Conservation (phyloP, 345 rosid genomes). For the Salix brachista region DNA sequence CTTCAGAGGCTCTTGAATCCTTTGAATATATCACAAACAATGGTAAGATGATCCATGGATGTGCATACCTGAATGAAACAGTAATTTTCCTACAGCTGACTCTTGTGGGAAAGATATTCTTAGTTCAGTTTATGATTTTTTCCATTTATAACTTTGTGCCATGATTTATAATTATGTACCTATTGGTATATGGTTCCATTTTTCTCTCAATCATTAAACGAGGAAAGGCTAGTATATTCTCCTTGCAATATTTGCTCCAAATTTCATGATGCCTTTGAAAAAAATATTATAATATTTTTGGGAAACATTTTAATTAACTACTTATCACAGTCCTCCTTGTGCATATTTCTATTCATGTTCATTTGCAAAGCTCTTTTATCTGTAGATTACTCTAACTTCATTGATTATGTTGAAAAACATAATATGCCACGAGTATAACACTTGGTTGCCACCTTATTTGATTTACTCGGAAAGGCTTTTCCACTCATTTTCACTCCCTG, state of each 20-base stretch:
- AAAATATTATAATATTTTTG: neutral
- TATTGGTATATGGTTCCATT: neutral
- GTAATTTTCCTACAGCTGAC: neutral
- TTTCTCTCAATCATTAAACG: neutral
- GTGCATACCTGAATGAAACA: neutral
- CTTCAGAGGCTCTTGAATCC: constrained; percentile 89
- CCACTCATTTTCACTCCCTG: too few relatives aligned
- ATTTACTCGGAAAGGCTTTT: too few relatives aligned
- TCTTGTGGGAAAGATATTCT: neutral
- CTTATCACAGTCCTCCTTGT: neutral
- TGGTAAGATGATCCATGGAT: constrained; percentile 42
- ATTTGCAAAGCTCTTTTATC: neutral
- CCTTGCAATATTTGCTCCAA: neutral
- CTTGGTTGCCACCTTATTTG: too few relatives aligned
- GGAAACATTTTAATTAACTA: neutral
- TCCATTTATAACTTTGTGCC: neutral
- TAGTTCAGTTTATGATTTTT: neutral
- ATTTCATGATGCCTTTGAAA: neutral
- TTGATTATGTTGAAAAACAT: too few relatives aligned
- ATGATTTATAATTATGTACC: neutral
- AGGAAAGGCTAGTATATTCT: neutral
- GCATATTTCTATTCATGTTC: neutral
- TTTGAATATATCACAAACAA: constrained; percentile 82
- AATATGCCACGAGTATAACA: too few relatives aligned
- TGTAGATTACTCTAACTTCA: neutral